Conservation (phyloP, 768 basidiomycete genomes). For the Pulveroboletus frians region DNA sequence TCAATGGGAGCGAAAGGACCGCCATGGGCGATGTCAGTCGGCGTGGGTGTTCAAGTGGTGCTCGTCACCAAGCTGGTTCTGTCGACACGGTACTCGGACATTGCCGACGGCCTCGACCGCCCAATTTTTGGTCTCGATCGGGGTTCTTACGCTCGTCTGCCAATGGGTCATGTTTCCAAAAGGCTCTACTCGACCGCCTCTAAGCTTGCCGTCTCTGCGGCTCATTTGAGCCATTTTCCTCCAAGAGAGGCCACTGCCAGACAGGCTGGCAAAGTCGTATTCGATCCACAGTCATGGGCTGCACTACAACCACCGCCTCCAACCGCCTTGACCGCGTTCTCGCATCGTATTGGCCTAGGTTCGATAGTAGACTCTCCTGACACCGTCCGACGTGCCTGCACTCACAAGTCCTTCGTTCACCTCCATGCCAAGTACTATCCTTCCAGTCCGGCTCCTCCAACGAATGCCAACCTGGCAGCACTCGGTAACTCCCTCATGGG, state of each 20-base stretch:
- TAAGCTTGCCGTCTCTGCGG: slow-evolving; percentile 51
- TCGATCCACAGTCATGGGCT: slow-evolving; percentile 67
- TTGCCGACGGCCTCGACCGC: slow-evolving; percentile 32
- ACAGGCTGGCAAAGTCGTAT: slow-evolving; percentile 37
- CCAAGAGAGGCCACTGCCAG: slow-evolving; percentile 47
- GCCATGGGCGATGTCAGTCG: slow-evolving; percentile 50
- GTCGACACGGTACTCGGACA: slow-evolving; percentile 13
- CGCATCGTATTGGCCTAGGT: slow-evolving; percentile 38
- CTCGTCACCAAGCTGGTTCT: not conserved
- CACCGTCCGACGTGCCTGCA: slow-evolving; percentile 67
- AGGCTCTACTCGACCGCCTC: slow-evolving; percentile 43
- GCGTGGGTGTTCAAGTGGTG: slow-evolving; percentile 10
- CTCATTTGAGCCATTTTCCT: slow-evolving; percentile 54
- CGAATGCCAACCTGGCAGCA: slow-evolving; percentile 70
- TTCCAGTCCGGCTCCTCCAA: slow-evolving; percentile 45
- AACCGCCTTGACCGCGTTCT: slow-evolving; percentile 60
- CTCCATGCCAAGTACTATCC: slow-evolving; percentile 56
- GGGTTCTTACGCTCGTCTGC: slow-evolving; percentile 2
- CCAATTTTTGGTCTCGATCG: slow-evolving; percentile 12
- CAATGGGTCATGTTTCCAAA: slow-evolving; percentile 59
- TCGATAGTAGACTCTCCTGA: slow-evolving; percentile 45
- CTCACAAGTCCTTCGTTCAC: slow-evolving; percentile 64
- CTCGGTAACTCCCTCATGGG: slow-evolving; percentile 89
- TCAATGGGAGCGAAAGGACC: slow-evolving; percentile 81
- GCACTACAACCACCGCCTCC: slow-evolving; percentile 65